Evolutionary conservation across 2,329 filamentous ascomycete species (phyloP), one percentile per base, ranked within the genome.

Genomic region (Fusarium sp.): DNA sequence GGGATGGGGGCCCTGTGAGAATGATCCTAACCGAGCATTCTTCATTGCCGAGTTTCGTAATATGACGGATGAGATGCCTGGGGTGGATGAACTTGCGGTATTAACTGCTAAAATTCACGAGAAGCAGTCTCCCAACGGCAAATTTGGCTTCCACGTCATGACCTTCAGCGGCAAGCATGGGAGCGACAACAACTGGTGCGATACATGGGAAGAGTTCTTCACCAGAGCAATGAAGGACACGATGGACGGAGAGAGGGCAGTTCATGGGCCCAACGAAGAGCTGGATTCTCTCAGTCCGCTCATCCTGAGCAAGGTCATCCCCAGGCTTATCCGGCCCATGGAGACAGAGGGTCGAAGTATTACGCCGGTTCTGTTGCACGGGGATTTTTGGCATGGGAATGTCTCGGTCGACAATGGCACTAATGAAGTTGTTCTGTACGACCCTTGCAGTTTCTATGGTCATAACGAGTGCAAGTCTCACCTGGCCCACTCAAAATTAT

Each of bases 131-230:
- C 7, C 46, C 46, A 7, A 11, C 7, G 5, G n/a, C 18, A 23
- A 50, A 30, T 50, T 50, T 50, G 46, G 46, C 10, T 50, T 50
- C 30, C n/a, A 50, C 12, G 16, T 50, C 30, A 50, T 34, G 46
- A 50, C 46, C 3, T 11, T 34, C 46, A 11, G 34, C 11, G 30
- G 46, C 5, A 50, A 30, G 11, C 31, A 18, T 28, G 31, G 34
- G 7, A 28, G 34, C 11, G 16, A 50, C 2, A 34, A 34, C 6
- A 13, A n/a, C 16, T 50, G 46, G 46, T 13, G 28, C 46, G 18
- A 50, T 6, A 50, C 46, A 2, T 50, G 46, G 46, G 46, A 50
- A 6, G 16, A 36, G 30, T 13, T 50, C 28, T 50, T 18, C 46
- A 36, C 16, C 4, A 28, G 30, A 2, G 28, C 28, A 6, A 13